Evolutionary conservation across 2,329 filamentous ascomycete species (phyloP), one percentile per base, ranked within the genome.

Genomic region (Fusarium illudens): DNA sequence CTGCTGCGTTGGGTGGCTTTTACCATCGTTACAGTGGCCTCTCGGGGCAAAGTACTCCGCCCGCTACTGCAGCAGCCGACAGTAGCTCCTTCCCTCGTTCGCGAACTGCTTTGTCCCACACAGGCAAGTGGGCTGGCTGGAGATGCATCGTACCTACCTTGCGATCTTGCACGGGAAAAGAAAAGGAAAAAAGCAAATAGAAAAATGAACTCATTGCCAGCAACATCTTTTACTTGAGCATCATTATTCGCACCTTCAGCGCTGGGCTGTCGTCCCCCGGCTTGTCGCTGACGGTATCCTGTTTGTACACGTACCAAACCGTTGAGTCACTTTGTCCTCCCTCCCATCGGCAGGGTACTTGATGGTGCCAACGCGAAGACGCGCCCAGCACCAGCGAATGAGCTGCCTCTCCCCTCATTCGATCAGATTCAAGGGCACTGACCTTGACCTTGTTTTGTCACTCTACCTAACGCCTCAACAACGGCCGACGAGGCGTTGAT

Each of bases 11-110:
- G 39, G 48, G 46, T 63, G 62, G 62, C 58, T 46, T 59, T 58
- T 67, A 34, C 61, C 42, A 65, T 57, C 49, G 59, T 64, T 67
- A 57, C 65, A 72, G 58, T 54, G 58, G 64, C 57, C 46, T 60
- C 49, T 73, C 68, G 71, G 71, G 67, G 71, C 71, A 72, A 72
- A 73, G 71, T 66, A 57, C 66, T 68, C 66, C 64, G 64, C 66
- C 68, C 66, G 34, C 71, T 73, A 73, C 71, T 71, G 69, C 71
- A 67, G 59, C 62, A 64, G 52, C 69, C 69, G 64, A 62, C 67
- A 72, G 65, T 71, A 72, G 70, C 59, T 60, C 59, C 44, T 46
- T 58, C 60, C 51, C 60, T 65, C 52, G 32, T 46, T 70, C 62
- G 60, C 61, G 66, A 67, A 70, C 66, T 61, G 46, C 17, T 53